Evolutionary conservation across 2,329 filamentous ascomycete genomes (phyloP).

Genomic region (Ustulina deusta): DNA sequence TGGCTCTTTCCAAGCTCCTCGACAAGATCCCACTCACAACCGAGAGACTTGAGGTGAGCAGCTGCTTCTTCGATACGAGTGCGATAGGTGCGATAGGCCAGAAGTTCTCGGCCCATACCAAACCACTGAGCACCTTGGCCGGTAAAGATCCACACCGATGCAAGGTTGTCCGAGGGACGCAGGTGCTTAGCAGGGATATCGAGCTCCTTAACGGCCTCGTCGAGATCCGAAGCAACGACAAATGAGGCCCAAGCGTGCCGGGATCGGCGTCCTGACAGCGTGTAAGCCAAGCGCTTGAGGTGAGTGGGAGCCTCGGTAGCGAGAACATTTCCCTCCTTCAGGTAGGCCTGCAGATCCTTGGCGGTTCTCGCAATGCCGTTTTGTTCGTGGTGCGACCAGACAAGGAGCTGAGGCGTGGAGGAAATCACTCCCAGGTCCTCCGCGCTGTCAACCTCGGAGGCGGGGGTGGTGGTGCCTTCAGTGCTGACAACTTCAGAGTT

Average conservation of each 20-base stretch:
- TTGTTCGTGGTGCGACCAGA: slow-evolving; percentile 49
- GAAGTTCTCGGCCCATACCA: slow-evolving; percentile 51
- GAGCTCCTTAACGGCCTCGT: slow-evolving; percentile 41
- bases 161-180: slow-evolving; percentile 41
- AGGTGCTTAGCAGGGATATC: slow-evolving; percentile 44
- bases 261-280: slow-evolving; percentile 43
- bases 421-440: slow-evolving; percentile 43
- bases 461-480: slow-evolving; percentile 41
- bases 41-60: slow-evolving; percentile 44
- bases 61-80: slow-evolving; percentile 46
- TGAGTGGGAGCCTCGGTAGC: slow-evolving; percentile 41
- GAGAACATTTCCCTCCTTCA: slow-evolving; percentile 39
- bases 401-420: slow-evolving; percentile 45
- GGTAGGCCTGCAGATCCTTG: slow-evolving; percentile 42
- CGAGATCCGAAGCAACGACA: slow-evolving; percentile 44
- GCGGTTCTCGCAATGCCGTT: slow-evolving; percentile 46
- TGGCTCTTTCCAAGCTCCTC: slow-evolving; percentile 45
- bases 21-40: slow-evolving; percentile 47
- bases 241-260: slow-evolving; percentile 47
- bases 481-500: slow-evolving; percentile 41
- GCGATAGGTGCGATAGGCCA: slow-evolving; percentile 46
- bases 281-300: slow-evolving; percentile 45
- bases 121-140: slow-evolving; percentile 51
- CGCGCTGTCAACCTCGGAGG: slow-evolving; percentile 43
- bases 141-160: slow-evolving; percentile 48